These are phyloP conservation scores for Annona squamosa DNA, from an alignment of 164 flowering plant genomes.

Conservation along the genomic window DNA sequence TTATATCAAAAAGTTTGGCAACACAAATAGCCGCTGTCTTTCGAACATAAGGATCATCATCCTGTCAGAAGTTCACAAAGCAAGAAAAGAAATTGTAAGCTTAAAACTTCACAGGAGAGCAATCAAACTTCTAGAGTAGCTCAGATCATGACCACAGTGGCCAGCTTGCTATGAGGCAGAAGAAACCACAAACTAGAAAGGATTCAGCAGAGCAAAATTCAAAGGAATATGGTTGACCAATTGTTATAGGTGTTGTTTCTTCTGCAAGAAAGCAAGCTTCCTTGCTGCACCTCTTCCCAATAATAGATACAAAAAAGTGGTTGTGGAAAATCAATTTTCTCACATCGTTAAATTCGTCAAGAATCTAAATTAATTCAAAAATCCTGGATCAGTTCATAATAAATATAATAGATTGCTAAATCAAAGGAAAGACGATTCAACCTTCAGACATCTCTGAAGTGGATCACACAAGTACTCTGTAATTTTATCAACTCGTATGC, in stretches of 20 bases:
- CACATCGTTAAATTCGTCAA: background rate
- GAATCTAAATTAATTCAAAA: background rate
- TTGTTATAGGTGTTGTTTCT: background rate
- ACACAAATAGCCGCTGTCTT: conserved; percentile 99
- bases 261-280: background rate
- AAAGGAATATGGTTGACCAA: background rate
- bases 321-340: background rate
- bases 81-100: conserved; percentile 4
- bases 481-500: conserved; percentile 99
- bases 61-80: conserved; percentile 39
- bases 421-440: conserved; percentile 12
- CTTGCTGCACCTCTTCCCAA: background rate
- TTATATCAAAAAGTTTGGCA: conserved; percentile 95
- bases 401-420: background rate
- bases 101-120: background rate
- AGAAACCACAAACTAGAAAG: background rate
- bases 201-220: background rate
- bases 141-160: background rate
- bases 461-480: conserved; percentile 99
- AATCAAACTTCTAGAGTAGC: background rate
- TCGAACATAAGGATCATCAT: conserved; percentile 99
- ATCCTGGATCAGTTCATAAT: background rate
- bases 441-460: conserved; percentile 98
- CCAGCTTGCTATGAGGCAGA: background rate
- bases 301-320: background rate